Evolutionary conservation across 306 rosid species (phyloP), one percentile per base, ranked within the genome.

Genomic region (Quercus gilva): DNA sequence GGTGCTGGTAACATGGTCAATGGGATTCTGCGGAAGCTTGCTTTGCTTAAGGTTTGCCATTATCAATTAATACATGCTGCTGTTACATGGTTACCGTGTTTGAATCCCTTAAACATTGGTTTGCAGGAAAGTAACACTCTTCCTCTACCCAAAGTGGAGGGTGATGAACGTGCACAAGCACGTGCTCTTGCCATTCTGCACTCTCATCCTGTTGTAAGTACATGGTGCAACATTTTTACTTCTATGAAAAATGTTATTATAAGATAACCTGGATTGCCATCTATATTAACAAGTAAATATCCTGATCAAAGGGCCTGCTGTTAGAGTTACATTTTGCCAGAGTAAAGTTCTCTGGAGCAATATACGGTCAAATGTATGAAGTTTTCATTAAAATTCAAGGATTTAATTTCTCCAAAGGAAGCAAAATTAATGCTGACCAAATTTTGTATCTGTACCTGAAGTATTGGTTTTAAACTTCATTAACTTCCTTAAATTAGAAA

Each of bases 1-100:
- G 98, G 98, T 84, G 98, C 98, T 80, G 94, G 97, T 37, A 93
- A 90, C 86, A 78, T 93, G 98, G 97, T 93, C 85, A 93, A 93
- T 76, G 98, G 93, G 59, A 87, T 93, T 75, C 94, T 93, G 41
- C 85, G 94, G 77, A 93, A 90, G 88, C 97, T 93, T 75, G 91
- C 77, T 78, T 74, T 71, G 81, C 94, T 87, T 45, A 88, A 87
- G 97, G 98, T 91, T 74, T 82, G 74, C 79, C 69, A 70, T 69
- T 77, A 51, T 56, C 21, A 35, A n/a, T 76, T 71, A 70, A 20
- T 49, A 79, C 35, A 17, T 69, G 52, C 56, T 41, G 63, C 59
- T 73, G 69, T 65, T 19, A 31, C 53, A 69, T 55, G 35, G 68
- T 51, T 76, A 28, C 21, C 49, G 1, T 55, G 6, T 75, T 79